These are phyloP conservation scores for Pyrenochaeta sp. DNA, from an alignment of 2,329 filamentous ascomycete species.

Conservation along the genomic window DNA sequence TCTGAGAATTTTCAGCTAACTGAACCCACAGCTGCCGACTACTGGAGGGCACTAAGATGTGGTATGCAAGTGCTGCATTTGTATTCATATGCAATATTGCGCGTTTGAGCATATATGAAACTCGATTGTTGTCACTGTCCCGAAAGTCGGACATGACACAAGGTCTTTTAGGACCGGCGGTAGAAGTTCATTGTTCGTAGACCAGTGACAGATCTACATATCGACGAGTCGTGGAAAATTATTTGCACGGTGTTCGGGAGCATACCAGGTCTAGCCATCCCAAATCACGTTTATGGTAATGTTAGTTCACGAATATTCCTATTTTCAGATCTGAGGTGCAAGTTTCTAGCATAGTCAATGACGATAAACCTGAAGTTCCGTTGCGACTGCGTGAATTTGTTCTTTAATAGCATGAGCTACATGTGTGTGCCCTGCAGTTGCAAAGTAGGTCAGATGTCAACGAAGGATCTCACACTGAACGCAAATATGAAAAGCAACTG, in stretches of 20 bases:
- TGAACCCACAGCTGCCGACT: slow-evolving; percentile 31
- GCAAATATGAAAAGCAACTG: background rate
- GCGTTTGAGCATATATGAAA: background rate
- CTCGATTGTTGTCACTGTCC: background rate
- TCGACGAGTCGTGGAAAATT: background rate
- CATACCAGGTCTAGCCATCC: background rate
- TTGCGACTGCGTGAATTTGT: no score
- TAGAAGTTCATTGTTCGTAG: background rate
- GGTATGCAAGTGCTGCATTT: background rate
- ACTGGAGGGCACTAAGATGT: slow-evolving; percentile 32
- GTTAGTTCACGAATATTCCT: background rate
- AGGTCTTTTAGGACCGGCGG: background rate
- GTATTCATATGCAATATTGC: background rate
- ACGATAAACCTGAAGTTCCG: no score
- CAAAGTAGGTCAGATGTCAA: no score
- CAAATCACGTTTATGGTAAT: background rate
- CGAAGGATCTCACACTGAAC: background rate
- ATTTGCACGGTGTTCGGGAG: background rate
- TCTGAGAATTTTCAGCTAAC: slow-evolving; percentile 1
- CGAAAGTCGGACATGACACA: background rate
- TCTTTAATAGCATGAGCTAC: no score
- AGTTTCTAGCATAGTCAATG: no score
- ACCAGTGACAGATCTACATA: background rate
- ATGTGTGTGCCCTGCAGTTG: no score
- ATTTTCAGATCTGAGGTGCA: background rate